Conservation (phyloP, 1,284 basidiomycete genomes). For the Lignosus rhinocerotis region DNA sequence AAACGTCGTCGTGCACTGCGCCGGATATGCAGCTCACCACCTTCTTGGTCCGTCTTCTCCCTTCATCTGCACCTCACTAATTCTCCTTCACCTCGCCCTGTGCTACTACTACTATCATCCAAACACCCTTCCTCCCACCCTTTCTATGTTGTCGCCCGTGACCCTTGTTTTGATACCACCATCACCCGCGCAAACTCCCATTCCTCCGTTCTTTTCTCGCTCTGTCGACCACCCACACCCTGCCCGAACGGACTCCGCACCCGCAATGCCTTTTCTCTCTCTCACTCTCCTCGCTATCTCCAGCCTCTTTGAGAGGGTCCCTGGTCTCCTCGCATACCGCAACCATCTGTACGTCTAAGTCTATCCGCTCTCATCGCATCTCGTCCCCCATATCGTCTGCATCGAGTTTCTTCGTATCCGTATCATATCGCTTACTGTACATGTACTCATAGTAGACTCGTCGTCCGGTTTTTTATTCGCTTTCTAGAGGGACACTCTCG, state of each 20-base stretch:
- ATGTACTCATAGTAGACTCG: constrained; percentile 20
- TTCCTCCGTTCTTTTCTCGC: neutral
- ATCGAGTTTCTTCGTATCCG: neutral
- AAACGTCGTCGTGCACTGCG: constrained; percentile 4
- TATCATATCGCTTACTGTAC: constrained; percentile 22
- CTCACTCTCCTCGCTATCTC: neutral
- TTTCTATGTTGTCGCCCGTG: constrained; percentile 1
- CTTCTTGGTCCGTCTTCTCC: constrained; percentile 14
- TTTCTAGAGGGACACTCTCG: constrained; percentile 17
- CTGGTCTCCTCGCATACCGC: neutral
- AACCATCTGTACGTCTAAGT: constrained; percentile 11
- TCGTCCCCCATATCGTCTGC: constrained; percentile 1
- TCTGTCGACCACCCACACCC: neutral
- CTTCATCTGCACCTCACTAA: too few relatives aligned
- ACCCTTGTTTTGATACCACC: constrained; percentile 17
- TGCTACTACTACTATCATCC: too few relatives aligned
- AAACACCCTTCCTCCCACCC: neutral
- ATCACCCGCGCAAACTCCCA: constrained; percentile 1
- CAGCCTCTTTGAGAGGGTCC: neutral
- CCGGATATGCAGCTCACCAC: neutral
- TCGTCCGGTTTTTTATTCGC: constrained; percentile 12
- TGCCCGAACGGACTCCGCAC: neutral
- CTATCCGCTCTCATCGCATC: constrained; percentile 11
- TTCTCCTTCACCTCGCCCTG: too few relatives aligned
- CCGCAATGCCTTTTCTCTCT: neutral